Percentiles rank a stretch among this genome's conserved stretches.
Evolutionary conservation across 495 filamentous ascomycete genomes (phyloP).

Genomic region (Aspergillus campestris): DNA sequence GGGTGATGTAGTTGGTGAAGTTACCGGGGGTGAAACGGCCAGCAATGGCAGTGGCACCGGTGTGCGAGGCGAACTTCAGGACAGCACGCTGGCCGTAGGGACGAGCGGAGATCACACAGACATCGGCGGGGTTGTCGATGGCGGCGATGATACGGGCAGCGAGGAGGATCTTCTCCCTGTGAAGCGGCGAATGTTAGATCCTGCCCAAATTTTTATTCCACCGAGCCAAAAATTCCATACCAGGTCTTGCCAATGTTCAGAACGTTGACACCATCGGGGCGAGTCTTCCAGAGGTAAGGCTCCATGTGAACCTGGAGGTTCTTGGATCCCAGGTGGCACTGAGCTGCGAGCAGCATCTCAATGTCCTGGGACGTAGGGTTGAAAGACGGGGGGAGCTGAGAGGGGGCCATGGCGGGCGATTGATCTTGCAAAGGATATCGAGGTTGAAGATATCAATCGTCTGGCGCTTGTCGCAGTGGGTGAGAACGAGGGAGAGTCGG

Average conservation of each 20-base stretch:
- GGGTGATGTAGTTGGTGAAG: slow-evolving; percentile 99
- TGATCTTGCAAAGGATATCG: slow-evolving; percentile 39
- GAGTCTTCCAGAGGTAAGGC: slow-evolving; percentile 98
- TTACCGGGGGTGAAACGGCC: slow-evolving; percentile 99
- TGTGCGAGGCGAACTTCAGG: slow-evolving; percentile 97
- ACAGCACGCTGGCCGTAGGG: slow-evolving; percentile 99
- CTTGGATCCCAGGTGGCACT: slow-evolving; percentile 96
- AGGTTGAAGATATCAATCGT: slow-evolving; percentile 46
- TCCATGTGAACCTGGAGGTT: slow-evolving; percentile 99
- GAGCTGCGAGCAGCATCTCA: slow-evolving; percentile 96
- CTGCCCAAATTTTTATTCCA: neutral
- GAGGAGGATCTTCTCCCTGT: slow-evolving; percentile 97
- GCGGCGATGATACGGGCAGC: slow-evolving; percentile 97
- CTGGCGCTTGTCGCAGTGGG: slow-evolving; percentile 41
- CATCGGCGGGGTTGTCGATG: slow-evolving; percentile 98
- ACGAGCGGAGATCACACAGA: slow-evolving; percentile 98
- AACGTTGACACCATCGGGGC: slow-evolving; percentile 94
- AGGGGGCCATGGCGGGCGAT: slow-evolving; percentile 81
- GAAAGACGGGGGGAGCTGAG: slow-evolving; percentile 85
- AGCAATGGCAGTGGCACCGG: slow-evolving; percentile 93
- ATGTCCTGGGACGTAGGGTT: slow-evolving; percentile 82
- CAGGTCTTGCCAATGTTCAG: slow-evolving; percentile 99
- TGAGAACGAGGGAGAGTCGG: slow-evolving; percentile 24
- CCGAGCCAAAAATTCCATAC: slow-evolving; percentile 42
- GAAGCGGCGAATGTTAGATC: slow-evolving; percentile 21